Conservation (phyloP, 257 asterid genomes). For the Schizonepeta tenuifolia region DNA sequence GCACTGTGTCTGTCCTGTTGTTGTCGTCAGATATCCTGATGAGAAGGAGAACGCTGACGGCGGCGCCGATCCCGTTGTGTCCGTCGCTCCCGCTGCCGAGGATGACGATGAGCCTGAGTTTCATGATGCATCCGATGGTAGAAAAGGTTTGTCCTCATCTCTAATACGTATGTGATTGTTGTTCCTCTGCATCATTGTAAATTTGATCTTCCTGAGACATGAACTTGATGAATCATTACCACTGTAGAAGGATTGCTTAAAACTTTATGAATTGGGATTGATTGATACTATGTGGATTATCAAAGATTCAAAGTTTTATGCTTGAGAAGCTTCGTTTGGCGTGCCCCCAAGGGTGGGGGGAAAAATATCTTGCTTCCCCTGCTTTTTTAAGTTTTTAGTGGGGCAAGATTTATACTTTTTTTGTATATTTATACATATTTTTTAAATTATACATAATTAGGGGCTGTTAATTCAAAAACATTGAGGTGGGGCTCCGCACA, state of each 20-base stretch:
- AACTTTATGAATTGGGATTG: constrained; percentile 3
- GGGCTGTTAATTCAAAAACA: too few species aligned
- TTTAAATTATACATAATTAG: too few species aligned
- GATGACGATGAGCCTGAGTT: constrained; percentile 73
- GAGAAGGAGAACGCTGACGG: constrained; percentile 55
- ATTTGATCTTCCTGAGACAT: background rate
- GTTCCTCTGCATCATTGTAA: background rate
- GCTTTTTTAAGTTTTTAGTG: too few species aligned
- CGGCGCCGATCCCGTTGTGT: constrained; percentile 48
- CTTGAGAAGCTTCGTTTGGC: background rate
- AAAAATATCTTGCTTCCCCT: too few species aligned
- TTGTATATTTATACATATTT: too few species aligned
- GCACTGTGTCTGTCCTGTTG: constrained; percentile 95
- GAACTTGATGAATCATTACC: constrained; percentile 4
- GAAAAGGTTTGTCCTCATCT: constrained; percentile 54
- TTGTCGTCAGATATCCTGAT: constrained; percentile 82
- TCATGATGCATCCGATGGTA: constrained; percentile 76
- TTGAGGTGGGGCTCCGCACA: too few species aligned
- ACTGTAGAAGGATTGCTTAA: background rate
- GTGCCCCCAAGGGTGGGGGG: too few species aligned
- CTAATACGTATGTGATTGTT: background rate
- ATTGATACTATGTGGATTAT: background rate
- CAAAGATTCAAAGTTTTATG: background rate
- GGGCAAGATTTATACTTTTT: too few species aligned
- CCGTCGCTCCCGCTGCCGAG: constrained; percentile 64